phyloP scores from a whole-genome alignment of 2,329 filamentous ascomycete genomes.

The Talaromyces sp. region DNA sequence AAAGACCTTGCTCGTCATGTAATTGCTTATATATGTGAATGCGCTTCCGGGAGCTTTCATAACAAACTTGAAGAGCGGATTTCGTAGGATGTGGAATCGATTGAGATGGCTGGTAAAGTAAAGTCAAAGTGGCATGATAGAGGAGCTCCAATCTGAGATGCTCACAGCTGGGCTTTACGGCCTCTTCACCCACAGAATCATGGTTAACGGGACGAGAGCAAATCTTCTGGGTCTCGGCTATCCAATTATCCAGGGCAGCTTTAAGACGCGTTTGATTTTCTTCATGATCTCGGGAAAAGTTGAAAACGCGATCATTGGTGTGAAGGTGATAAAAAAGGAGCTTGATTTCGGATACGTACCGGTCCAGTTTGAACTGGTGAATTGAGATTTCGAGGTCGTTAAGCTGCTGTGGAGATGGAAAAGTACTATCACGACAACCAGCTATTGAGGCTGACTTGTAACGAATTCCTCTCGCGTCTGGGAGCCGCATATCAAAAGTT shows the following conservation, averaged over 20 bases:
- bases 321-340: constrained; percentile 25
- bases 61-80: constrained; percentile 27
- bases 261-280: constrained; percentile 18
- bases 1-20: constrained; percentile 26
- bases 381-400: constrained; percentile 20
- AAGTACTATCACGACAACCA: not conserved
- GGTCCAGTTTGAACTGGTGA: constrained; percentile 24
- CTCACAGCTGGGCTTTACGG: constrained; percentile 7
- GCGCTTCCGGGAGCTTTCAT: constrained; percentile 21
- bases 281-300: constrained; percentile 18
- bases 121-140: constrained; percentile 29
- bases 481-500: constrained; percentile 30
- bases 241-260: constrained; percentile 19
- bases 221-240: constrained; percentile 10
- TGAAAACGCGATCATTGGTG: constrained; percentile 13
- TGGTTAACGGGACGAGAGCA: not conserved
- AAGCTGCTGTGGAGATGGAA: constrained; percentile 8
- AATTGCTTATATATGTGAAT: constrained; percentile 29
- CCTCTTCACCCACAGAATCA: not conserved
- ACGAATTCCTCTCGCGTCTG: constrained; percentile 12
- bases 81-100: constrained; percentile 25
- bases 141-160: constrained; percentile 27
- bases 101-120: constrained; percentile 37
- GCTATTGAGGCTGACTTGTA: not conserved
- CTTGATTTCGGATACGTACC: constrained; percentile 24